These are phyloP conservation scores for Schizothecium vesticola DNA, from an alignment of 495 filamentous ascomycete species.

Conservation along the genomic window DNA sequence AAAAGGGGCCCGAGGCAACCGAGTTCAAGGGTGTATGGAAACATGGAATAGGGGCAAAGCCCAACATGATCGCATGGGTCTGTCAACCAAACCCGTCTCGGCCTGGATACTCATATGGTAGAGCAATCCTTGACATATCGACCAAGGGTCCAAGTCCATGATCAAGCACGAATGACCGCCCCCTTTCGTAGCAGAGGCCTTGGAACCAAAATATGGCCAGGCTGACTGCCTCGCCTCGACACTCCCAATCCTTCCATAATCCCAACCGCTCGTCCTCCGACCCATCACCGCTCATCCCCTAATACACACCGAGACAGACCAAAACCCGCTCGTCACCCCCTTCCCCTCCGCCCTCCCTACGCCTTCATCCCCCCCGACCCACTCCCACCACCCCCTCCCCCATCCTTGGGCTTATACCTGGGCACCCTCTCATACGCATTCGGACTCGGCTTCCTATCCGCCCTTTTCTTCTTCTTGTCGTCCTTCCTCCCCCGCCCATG, in stretches of 20 bases:
- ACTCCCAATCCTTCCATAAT: not conserved
- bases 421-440: slow-evolving; percentile 97
- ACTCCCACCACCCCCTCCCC: slow-evolving; percentile 1
- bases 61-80: too few relatives aligned
- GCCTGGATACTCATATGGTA: not conserved
- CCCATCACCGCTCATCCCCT: not conserved
- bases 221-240: too few relatives aligned
- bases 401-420: slow-evolving; percentile 42
- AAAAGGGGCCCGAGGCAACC: too few relatives aligned
- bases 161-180: too few relatives aligned
- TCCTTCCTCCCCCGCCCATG: slow-evolving; percentile 27
- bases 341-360: not conserved
- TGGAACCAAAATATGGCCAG: too few relatives aligned
- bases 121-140: not conserved
- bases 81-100: not conserved
- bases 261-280: not conserved
- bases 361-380: not conserved
- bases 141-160: not conserved
- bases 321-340: not conserved
- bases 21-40: too few relatives aligned
- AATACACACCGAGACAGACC: not conserved
- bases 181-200: too few relatives aligned
- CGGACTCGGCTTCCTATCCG: slow-evolving; percentile 61
- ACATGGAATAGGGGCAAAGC: too few relatives aligned
- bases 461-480: slow-evolving; percentile 37